phyloP scores from a whole-genome alignment of 192 early-diverging fungal genomes.

The Backusella tarrabulga region DNA sequence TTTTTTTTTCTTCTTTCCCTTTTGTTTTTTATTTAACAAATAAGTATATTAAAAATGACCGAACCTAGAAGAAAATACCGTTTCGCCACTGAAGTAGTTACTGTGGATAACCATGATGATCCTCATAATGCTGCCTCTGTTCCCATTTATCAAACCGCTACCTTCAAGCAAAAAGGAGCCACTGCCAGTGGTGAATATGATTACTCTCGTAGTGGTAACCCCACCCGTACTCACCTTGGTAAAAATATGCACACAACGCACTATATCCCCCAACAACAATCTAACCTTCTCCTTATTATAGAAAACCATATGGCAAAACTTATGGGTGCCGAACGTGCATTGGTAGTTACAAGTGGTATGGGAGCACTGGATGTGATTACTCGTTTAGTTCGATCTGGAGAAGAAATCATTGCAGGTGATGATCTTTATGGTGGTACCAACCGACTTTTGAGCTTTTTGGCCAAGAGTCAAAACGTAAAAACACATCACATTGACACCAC shows the following conservation, averaged over 20 bases:
- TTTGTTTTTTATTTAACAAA: not conserved
- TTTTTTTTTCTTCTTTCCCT: conserved; percentile 1
- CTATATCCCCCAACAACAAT: not conserved
- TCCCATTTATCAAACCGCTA: conserved; percentile 98
- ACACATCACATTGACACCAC: conserved; percentile 95
- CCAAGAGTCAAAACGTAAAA: conserved; percentile 73
- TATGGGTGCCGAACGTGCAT: conserved; percentile 84
- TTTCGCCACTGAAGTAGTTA: conserved; percentile 74
- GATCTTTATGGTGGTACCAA: conserved; percentile 98
- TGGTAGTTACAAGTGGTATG: conserved; percentile 92
- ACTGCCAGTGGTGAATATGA: conserved; percentile 89
- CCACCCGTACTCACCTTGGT: conserved; percentile 91
- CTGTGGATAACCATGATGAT: conserved; percentile 76
- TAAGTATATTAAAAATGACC: not conserved
- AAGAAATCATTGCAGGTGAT: conserved; percentile 93
- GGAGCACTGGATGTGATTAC: conserved; percentile 89
- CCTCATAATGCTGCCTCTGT: conserved; percentile 87
- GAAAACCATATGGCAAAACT: conserved; percentile 94
- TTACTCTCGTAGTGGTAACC: conserved; percentile 96
- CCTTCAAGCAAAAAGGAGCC: conserved; percentile 88
- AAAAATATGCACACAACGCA: conserved; percentile 21
- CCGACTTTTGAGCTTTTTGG: conserved; percentile 84
- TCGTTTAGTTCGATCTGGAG: conserved; percentile 81
- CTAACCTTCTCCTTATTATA: conserved; percentile 7
- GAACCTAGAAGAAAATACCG: conserved; percentile 54